phyloP scores from a whole-genome alignment of 306 rosid species.

The Vachellia pachyceras region DNA sequence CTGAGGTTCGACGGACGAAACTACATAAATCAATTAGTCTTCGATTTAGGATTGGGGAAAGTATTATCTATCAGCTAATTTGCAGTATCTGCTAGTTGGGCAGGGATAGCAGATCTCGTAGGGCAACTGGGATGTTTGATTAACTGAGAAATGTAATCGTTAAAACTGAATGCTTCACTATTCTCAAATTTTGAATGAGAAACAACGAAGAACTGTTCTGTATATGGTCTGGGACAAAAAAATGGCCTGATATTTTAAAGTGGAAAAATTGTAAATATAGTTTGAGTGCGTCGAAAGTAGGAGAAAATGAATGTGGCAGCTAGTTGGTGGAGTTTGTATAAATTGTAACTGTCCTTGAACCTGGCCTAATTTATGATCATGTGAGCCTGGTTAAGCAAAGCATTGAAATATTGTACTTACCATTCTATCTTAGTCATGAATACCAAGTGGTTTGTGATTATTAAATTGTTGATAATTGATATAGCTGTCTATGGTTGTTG shows the following conservation, averaged over 20 bases:
- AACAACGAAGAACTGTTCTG: neutral
- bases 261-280: neutral
- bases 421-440: neutral
- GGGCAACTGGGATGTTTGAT: neutral
- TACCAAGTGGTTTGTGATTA: neutral
- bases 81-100: conserved; percentile 11
- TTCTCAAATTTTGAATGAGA: neutral
- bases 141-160: neutral
- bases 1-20: too few species aligned
- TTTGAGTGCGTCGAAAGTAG: neutral
- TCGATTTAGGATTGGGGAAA: too few species aligned
- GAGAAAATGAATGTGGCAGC: neutral
- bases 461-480: neutral
- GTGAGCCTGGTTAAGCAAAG: neutral
- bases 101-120: neutral
- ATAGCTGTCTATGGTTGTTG: neutral
- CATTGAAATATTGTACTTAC: too few species aligned
- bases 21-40: too few species aligned
- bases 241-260: neutral
- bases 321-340: neutral
- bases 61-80: neutral
- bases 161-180: neutral
- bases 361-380: neutral
- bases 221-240: neutral
- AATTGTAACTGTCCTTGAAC: neutral